Evolutionary conservation across 2,329 filamentous ascomycete species (phyloP).

Genomic region (Penicillium sp.): DNA sequence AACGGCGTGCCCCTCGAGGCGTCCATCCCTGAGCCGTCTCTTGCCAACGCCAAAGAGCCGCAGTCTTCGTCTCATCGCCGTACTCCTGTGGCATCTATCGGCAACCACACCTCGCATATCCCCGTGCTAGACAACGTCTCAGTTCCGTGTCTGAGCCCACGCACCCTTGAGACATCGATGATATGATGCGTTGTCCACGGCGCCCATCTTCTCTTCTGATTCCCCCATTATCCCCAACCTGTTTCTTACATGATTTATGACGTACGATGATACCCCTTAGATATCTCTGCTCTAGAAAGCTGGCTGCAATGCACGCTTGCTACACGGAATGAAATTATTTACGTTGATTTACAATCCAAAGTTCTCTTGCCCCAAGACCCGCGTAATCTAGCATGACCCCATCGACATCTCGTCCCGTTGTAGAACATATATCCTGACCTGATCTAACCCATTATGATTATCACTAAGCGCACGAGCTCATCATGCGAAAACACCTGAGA

Average conservation of each 20-base stretch:
- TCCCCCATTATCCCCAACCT: background rate
- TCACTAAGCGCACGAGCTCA: no score
- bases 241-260: slow-evolving; percentile 21
- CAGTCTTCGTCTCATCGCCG: background rate
- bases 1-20: slow-evolving; percentile 40
- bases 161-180: slow-evolving; percentile 21
- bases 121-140: slow-evolving; percentile 18
- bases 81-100: slow-evolving; percentile 2
- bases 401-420: no score
- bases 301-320: slow-evolving; percentile 4
- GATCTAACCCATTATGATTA: no score
- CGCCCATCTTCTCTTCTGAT: background rate
- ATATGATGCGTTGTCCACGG: slow-evolving; percentile 10
- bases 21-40: slow-evolving; percentile 1
- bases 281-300: slow-evolving; percentile 13
- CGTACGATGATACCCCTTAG: slow-evolving; percentile 27
- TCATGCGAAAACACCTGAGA: no score
- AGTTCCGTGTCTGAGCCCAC: slow-evolving; percentile 22
- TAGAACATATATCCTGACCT: no score
- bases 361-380: no score
- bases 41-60: slow-evolving; percentile 4
- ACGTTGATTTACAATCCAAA: background rate
- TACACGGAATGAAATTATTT: background rate
- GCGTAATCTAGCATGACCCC: no score
- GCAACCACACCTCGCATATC: slow-evolving; percentile 13